Conservation (phyloP, 805 yeast genomes). For the Zygoascus tannicola region DNA sequence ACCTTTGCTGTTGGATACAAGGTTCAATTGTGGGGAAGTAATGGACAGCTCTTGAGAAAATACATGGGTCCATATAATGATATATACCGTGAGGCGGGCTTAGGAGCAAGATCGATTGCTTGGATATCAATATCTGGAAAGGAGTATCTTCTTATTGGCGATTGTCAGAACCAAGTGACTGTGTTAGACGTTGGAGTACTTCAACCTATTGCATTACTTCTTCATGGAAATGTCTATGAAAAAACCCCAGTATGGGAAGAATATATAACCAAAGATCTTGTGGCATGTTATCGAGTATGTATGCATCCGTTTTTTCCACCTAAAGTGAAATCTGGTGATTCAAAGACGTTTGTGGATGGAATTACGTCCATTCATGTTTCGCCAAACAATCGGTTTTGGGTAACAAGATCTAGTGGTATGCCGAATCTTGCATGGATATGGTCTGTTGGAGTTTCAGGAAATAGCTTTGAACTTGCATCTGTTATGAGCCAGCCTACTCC, state of each 20-base stretch:
- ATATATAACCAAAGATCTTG: slow-evolving; percentile 1
- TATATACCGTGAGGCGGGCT: slow-evolving; percentile 1
- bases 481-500: slow-evolving; percentile 11
- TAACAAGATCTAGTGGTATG: slow-evolving; percentile 9
- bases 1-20: slow-evolving; percentile 13
- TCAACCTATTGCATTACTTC: slow-evolving; percentile 9
- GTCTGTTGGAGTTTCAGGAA: slow-evolving; percentile 4
- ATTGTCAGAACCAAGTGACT: slow-evolving; percentile 11
- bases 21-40: slow-evolving; percentile 13
- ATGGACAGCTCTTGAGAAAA: slow-evolving; percentile 10
- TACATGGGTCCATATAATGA: slow-evolving; percentile 8
- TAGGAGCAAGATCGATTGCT: slow-evolving; percentile 8
- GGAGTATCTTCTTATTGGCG: slow-evolving; percentile 17
- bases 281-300: slow-evolving; percentile 5
- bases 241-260: slow-evolving; percentile 16
- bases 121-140: slow-evolving; percentile 8
- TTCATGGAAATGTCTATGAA: slow-evolving; percentile 13
- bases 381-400: slow-evolving; percentile 9
- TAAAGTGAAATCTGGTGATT: background rate
- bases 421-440: slow-evolving; percentile 19
- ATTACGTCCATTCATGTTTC: slow-evolving; percentile 11
- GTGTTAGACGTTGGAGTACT: slow-evolving; percentile 9
- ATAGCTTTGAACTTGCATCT: slow-evolving; percentile 5
- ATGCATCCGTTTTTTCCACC: slow-evolving; percentile 8
- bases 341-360: slow-evolving; percentile 5